A percentile compares a stretch with the other conserved stretches of the same genome.
Evolutionary conservation across 176 grass and related monocot species (phyloP).

Genomic region (Carex littledalei): DNA sequence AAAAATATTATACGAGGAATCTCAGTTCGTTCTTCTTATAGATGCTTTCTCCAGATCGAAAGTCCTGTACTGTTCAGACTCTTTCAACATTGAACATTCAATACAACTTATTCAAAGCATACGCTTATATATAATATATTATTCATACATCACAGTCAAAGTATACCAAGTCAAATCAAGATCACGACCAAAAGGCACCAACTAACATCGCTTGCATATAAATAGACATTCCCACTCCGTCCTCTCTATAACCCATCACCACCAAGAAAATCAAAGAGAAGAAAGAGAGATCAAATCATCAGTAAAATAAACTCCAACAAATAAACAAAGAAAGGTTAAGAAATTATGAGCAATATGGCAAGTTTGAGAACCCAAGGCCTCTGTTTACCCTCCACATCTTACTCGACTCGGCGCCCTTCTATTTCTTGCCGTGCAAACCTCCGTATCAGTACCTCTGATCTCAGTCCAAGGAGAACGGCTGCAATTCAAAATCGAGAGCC

Average conservation of each 20-base stretch:
- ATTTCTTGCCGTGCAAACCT: not conserved
- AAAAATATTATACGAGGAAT: too few relatives aligned
- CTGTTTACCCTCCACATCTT: slow-evolving; percentile 11
- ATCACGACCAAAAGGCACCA: not conserved
- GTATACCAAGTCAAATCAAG: not conserved
- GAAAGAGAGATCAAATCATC: not conserved
- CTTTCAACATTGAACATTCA: not conserved
- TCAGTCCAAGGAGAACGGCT: not conserved
- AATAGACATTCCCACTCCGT: not conserved
- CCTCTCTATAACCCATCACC: not conserved
- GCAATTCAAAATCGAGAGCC: not conserved
- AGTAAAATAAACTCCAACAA: not conserved
- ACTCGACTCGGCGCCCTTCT: not conserved
- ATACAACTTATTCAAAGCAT: not conserved
- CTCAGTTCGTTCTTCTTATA: too few relatives aligned
- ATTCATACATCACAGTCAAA: not conserved
- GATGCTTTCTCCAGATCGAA: too few relatives aligned
- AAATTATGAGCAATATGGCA: not conserved
- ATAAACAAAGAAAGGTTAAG: not conserved
- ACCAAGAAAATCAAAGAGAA: slow-evolving; percentile 1
- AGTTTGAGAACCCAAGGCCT: not conserved
- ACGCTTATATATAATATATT: not conserved
- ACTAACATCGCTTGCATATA: not conserved
- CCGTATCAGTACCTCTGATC: not conserved
- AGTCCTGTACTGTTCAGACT: not conserved